Percentiles rank a stretch among this genome's conserved stretches.
phyloP scores from a whole-genome alignment of 2,329 filamentous ascomycete species.

The Paradendryphiella salina region DNA sequence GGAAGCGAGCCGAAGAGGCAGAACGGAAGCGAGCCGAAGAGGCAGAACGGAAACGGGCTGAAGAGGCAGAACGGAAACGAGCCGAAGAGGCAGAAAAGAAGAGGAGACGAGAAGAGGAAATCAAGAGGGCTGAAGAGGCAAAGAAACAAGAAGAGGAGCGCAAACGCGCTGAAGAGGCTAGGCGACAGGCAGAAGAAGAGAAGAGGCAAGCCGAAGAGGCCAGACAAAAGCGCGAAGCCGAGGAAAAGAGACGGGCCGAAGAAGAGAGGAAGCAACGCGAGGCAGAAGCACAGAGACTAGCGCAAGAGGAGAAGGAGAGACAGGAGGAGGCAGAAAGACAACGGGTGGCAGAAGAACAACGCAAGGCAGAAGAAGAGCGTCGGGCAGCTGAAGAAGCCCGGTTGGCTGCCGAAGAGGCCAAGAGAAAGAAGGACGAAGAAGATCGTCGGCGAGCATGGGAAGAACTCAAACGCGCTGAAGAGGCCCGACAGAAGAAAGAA shows the following conservation, averaged over 20 bases:
- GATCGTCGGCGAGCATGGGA: constrained; percentile 51
- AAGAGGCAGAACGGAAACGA: constrained; percentile 47
- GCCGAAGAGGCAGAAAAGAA: constrained; percentile 41
- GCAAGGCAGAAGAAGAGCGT: constrained; percentile 34
- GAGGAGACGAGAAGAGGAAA: constrained; percentile 48
- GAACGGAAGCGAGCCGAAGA: constrained; percentile 42
- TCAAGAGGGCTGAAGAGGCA: constrained; percentile 47
- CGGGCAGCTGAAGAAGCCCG: constrained; percentile 48
- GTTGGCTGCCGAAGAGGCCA: constrained; percentile 49
- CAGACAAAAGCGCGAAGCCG: constrained; percentile 44
- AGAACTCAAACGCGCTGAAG: constrained; percentile 45
- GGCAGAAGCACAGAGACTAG: constrained; percentile 3
- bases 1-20: constrained; percentile 50
- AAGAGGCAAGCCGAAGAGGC: constrained; percentile 56
- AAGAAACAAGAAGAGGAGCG: constrained; percentile 48
- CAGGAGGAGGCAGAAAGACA: constrained; percentile 56
- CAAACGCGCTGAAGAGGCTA: constrained; percentile 34
- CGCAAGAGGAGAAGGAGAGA: constrained; percentile 33
- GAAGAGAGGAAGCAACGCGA: constrained; percentile 9
- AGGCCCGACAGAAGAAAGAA: constrained; percentile 32
- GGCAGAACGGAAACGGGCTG: constrained; percentile 40
- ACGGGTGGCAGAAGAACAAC: constrained; percentile 55
- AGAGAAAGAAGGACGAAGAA: constrained; percentile 52
- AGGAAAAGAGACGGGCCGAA: constrained; percentile 12
- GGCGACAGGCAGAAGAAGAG: constrained; percentile 38